Percentiles rank a stretch among this genome's conserved stretches.
Conservation (phyloP, 1,284 basidiomycete genomes). For the Coriolopsis trogii region DNA sequence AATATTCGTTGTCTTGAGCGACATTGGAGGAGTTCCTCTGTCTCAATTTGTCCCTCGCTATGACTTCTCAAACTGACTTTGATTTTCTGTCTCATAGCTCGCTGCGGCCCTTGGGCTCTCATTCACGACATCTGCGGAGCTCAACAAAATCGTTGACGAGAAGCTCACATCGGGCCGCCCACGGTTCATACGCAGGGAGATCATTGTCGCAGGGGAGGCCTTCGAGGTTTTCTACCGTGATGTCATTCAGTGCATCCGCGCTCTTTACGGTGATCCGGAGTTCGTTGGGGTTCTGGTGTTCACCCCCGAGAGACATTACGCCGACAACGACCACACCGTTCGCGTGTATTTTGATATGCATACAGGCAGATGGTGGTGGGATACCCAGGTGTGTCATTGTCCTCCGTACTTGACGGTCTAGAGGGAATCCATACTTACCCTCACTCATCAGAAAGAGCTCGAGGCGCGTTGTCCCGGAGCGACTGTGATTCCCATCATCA, state of each 20-base stretch:
- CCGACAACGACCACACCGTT: conserved; percentile 21
- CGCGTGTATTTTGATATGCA: conserved; percentile 32
- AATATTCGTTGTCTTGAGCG: no score
- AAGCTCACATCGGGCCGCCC: conserved; percentile 30
- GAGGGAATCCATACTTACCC: conserved; percentile 26
- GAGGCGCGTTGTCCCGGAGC: conserved; percentile 36
- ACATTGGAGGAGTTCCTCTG: no score
- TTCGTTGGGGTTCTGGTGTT: conserved; percentile 23
- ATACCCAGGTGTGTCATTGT: conserved; percentile 40
- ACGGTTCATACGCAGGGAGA: conserved; percentile 22
- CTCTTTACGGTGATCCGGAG: conserved; percentile 20
- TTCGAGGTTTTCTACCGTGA: conserved; percentile 34
- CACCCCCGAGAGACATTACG: conserved; percentile 36
- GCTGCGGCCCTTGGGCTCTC: conserved; percentile 30
- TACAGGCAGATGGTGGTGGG: conserved; percentile 42
- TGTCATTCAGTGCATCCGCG: conserved; percentile 31
- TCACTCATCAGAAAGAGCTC: conserved; percentile 17
- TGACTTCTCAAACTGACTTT: neutral
- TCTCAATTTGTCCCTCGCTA: neutral
- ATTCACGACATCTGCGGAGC: conserved; percentile 31
- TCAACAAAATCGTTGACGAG: conserved; percentile 37
- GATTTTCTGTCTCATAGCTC: conserved; percentile 6
- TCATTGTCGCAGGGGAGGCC: conserved; percentile 25
- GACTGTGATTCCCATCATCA: conserved; percentile 44
- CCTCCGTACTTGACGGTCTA: conserved; percentile 43